These are phyloP conservation scores for Leucocoprinus birnbaumii DNA, from an alignment of 768 basidiomycete genomes.

Conservation along the genomic window DNA sequence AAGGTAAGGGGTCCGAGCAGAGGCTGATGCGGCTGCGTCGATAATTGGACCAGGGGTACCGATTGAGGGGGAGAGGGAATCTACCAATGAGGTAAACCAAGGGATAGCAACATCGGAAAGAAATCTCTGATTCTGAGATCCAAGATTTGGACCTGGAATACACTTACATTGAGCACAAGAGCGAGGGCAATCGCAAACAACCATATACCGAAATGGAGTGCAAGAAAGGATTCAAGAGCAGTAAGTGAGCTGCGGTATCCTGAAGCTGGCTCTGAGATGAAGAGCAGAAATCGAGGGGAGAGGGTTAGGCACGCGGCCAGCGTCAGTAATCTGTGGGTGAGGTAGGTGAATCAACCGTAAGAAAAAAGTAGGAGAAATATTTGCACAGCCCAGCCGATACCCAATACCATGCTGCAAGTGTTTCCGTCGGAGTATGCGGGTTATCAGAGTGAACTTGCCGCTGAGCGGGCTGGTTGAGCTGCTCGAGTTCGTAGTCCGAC, in stretches of 20 bases:
- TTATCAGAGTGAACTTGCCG: neutral
- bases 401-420: conserved; percentile 17
- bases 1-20: conserved; percentile 58
- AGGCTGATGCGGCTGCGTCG: conserved; percentile 44
- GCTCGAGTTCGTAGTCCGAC: neutral
- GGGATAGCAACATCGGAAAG: neutral
- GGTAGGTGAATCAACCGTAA: neutral
- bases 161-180: conserved; percentile 56
- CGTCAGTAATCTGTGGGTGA: neutral
- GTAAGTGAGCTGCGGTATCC: conserved; percentile 41
- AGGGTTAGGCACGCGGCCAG: conserved; percentile 26
- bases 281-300: conserved; percentile 66
- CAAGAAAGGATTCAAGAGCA: conserved; percentile 66
- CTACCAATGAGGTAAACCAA: conserved; percentile 20
- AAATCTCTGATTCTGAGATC: conserved; percentile 1
- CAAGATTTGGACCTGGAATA: conserved; percentile 2
- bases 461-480: neutral
- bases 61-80: conserved; percentile 44
- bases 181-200: conserved; percentile 53
- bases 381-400: conserved; percentile 25
- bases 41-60: conserved; percentile 22
- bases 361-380: neutral
- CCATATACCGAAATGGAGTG: conserved; percentile 62
- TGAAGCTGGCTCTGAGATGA: conserved; percentile 47
- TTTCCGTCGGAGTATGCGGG: neutral